Evolutionary conservation across 441 rosid species (phyloP), one percentile per base, ranked within the genome.

Genomic region (Geranium incanum): DNA sequence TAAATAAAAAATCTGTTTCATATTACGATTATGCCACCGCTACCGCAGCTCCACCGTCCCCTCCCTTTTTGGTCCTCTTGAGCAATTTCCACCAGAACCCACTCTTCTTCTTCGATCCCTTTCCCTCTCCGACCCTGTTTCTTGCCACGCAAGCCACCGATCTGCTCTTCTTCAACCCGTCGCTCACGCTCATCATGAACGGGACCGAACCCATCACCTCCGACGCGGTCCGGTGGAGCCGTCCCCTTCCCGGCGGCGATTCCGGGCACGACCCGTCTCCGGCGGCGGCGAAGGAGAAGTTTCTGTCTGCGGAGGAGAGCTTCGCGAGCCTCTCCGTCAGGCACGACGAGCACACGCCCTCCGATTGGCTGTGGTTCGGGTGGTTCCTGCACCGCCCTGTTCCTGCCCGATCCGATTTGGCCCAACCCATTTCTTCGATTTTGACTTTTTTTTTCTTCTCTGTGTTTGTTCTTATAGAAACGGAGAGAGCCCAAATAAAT

Each of bases 171-270:
- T 52, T 52, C 60, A 52, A 52, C 18, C 60, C 60, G 5, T 52
- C 60, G 60, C 18, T 52, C 60, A 52, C 60, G 60, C 60, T 52
- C 18, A 52, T 18, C 60, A 52, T 52, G 6, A 52, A 52, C 60
- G 60, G 15, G 4, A 52, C 15, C 60, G 60, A 52, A 0, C 60
- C 60, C 60, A 52, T 52, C 60, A 13, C 60, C 60, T 52, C 60
- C 18, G 60, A 52, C 60, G 60, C 60, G 60, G n/a, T 52, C 60
- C 60, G 18, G 19, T 52, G 60, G 60, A 13, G 60, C 18, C 60
- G 5, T 5, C 60, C 57, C 16, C 4, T 3, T 2, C 55, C n/a
- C 57, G 16, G n/a, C 57, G 57, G 15, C 13, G 57, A 48, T 0
- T 1, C 15, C 18, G 60, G 15, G 60, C 60, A 52, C 60, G 60